phyloP scores from a whole-genome alignment of 345 rosid genomes.

The Eucalyptus virginea region DNA sequence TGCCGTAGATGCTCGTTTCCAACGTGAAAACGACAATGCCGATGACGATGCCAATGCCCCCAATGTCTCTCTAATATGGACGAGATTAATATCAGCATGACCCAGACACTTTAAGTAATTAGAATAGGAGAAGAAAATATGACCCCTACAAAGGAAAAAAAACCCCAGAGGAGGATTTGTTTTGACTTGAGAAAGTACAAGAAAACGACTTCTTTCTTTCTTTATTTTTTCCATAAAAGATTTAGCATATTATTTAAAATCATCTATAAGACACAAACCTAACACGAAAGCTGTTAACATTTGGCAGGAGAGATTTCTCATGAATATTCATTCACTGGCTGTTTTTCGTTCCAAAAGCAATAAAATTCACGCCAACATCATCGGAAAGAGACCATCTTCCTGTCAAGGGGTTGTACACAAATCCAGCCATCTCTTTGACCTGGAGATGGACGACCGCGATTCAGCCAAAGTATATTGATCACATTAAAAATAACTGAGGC shows the following conservation, averaged over 20 bases:
- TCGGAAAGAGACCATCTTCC: conserved; percentile 72
- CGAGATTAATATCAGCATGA: background rate
- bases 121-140: background rate
- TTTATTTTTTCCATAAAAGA: background rate
- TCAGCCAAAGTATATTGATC: background rate
- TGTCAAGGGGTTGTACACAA: conserved; percentile 66
- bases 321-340: background rate
- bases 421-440: conserved; percentile 97
- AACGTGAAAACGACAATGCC: background rate
- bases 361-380: conserved; percentile 66
- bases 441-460: background rate
- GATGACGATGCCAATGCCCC: background rate
- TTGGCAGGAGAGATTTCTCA: background rate
- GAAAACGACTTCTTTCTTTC: background rate
- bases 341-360: conserved; percentile 46
- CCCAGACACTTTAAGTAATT: background rate
- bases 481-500: background rate
- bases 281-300: background rate
- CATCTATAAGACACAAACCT: background rate
- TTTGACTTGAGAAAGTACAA: background rate
- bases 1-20: background rate
- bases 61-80: background rate
- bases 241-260: background rate
- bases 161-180: background rate
- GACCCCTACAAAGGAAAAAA: background rate